Conservation (phyloP, 202 grass and related monocot species). For the Carex sylvatica region DNA sequence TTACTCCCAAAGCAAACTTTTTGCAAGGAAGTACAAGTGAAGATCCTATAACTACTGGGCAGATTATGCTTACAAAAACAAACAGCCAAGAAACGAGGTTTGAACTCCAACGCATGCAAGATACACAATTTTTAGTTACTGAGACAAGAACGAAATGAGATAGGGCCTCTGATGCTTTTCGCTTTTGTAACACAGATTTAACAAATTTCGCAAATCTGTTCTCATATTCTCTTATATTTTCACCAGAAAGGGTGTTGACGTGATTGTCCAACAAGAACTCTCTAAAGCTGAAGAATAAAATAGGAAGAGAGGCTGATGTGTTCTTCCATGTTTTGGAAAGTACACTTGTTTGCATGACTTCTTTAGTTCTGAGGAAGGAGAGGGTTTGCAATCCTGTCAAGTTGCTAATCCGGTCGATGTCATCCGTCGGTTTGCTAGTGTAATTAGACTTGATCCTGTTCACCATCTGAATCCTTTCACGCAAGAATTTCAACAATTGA, state of each 20-base stretch:
- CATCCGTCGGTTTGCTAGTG: background rate
- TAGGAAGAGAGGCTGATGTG: background rate
- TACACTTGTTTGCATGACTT: background rate
- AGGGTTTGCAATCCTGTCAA: background rate
- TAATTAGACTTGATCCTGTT: background rate
- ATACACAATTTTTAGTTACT: background rate
- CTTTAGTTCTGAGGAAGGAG: background rate
- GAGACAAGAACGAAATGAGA: background rate
- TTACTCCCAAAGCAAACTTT: background rate
- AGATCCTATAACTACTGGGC: background rate
- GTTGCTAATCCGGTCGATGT: background rate
- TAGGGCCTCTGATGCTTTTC: background rate
- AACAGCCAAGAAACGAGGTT: background rate
- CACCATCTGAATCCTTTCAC: background rate
- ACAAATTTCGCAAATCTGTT: background rate
- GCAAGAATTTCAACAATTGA: background rate
- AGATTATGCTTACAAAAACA: background rate
- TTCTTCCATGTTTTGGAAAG: slow-evolving; percentile 16
- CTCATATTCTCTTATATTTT: background rate
- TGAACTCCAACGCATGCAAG: background rate
- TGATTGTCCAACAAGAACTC: background rate
- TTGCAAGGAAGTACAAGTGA: background rate
- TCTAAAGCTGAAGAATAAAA: background rate
- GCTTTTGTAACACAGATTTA: background rate
- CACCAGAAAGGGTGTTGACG: background rate